Evolutionary conservation across 2,329 filamentous ascomycete species (phyloP), one percentile per base, ranked within the genome.

Genomic region (Aspergillus tubingensis): DNA sequence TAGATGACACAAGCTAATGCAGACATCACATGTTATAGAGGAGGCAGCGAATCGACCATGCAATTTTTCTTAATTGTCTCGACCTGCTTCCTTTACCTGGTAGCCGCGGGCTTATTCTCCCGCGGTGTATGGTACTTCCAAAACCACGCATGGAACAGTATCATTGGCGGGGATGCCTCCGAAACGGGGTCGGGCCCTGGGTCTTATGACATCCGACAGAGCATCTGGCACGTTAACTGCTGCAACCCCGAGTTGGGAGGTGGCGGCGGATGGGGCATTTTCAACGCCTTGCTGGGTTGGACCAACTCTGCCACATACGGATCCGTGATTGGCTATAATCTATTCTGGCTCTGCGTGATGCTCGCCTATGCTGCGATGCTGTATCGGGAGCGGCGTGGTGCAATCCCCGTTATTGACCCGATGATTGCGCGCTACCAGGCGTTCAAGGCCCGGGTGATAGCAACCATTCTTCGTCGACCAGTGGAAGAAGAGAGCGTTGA

Each of bases 221-320:
- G 85, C 64, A 89, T 95, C 21, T 94, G 91, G 91, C 91, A 94
- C 70, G 85, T 94, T 57, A 92, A 93, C 70, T 96, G 91, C 80
- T 95, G 91, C 74, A 93, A 86, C 68, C 89, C 91, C 0, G 79
- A 86, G 55, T 76, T 88, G 41, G 88, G 91, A 63, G 89, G 90
- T 27, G 89, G 89, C 51, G 87, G 88, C 39, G 91, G 90, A 48
- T 96, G 91, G 92, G 91, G 91, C 58, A 87, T 96, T 66, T 92
- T 96, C 82, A 94, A 96, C 69, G 87, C 91, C 60, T 82, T 96
- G 56, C 82, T 96, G 10, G 92, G 92, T 60, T 96, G 92, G 92
- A 85, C 87, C 62, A 96, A 96, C 79, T 91, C 90, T 11, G 92
- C 91, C 5, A 96, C 92, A 1, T 92, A 94, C 69, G 91, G 92